Percentiles rank a stretch among this genome's conserved stretches.
These are phyloP conservation scores for Coniophora puteana DNA, from an alignment of 1,284 basidiomycete genomes.

Conservation along the genomic window DNA sequence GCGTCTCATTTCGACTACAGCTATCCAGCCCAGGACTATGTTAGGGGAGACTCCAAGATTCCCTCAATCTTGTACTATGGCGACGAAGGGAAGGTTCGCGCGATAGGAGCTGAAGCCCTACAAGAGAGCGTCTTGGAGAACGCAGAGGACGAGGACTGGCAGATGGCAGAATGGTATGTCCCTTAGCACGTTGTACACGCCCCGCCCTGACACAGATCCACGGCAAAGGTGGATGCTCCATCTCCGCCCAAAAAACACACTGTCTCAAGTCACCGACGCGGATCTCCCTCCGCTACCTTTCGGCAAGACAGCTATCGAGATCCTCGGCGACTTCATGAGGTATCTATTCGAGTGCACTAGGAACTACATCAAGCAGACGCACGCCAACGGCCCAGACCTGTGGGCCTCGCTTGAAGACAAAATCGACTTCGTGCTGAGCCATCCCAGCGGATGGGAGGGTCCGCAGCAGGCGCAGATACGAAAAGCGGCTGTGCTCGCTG, in stretches of 20 bases:
- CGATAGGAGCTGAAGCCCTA: conserved; percentile 48
- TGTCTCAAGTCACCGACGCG: conserved; percentile 17
- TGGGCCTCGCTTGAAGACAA: conserved; percentile 32
- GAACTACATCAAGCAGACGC: conserved; percentile 35
- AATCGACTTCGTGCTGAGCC: conserved; percentile 31
- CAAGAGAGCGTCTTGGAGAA: conserved; percentile 35
- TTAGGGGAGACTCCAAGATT: conserved; percentile 52
- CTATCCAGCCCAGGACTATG: conserved; percentile 49
- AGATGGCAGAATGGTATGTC: conserved; percentile 39
- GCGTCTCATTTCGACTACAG: conserved; percentile 22
- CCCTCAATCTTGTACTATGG: conserved; percentile 55
- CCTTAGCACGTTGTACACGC: neutral
- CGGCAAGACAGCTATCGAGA: conserved; percentile 35
- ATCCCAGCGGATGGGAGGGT: conserved; percentile 43
- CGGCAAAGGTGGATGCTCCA: conserved; percentile 33
- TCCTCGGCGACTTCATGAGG: conserved; percentile 43
- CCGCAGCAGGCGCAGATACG: conserved; percentile 34
- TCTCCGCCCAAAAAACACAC: conserved; percentile 23
- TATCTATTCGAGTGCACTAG: conserved; percentile 37
- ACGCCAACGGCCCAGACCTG: conserved; percentile 29
- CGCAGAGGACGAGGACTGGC: conserved; percentile 45
- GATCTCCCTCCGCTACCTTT: conserved; percentile 38
- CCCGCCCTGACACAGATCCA: conserved; percentile 3
- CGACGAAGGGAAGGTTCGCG: conserved; percentile 35
- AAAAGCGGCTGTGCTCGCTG: conserved; percentile 31